Percentiles rank a stretch among this genome's conserved stretches.
These are phyloP conservation scores for Selenicereus undatus DNA, from an alignment of 148 eudicot genomes.

Conservation along the genomic window DNA sequence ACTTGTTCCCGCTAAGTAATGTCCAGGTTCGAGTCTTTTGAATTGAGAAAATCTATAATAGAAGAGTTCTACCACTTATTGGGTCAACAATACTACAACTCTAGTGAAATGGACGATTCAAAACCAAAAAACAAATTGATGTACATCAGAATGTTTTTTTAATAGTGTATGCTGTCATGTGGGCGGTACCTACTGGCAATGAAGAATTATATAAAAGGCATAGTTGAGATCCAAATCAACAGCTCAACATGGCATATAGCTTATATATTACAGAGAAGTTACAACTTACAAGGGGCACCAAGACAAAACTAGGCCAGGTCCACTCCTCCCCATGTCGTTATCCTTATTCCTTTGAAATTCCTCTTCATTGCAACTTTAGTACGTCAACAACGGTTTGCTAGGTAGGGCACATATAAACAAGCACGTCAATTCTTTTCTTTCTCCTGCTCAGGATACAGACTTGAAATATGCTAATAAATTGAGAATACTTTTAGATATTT, in stretches of 20 bases:
- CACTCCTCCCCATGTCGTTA: no score
- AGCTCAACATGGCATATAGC: background rate
- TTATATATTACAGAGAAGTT: background rate
- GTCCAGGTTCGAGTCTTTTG: no score
- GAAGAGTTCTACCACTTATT: no score
- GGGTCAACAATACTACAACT: no score
- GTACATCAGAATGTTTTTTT: background rate
- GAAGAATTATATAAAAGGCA: background rate
- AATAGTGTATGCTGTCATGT: background rate
- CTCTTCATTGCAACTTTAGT: background rate
- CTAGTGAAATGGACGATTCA: no score
- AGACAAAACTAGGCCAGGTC: background rate
- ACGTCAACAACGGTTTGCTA: background rate
- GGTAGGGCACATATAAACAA: background rate
- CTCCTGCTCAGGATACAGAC: no score
- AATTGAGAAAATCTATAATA: no score
- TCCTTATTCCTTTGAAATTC: background rate
- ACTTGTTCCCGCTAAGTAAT: no score
- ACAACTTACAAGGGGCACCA: background rate
- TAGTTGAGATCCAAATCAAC: background rate
- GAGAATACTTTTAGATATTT: no score
- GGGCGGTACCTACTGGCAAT: background rate
- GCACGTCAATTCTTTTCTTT: no score
- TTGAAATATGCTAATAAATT: no score
- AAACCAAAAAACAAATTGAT: background rate